Percentiles rank a stretch among this genome's conserved stretches.
These are phyloP conservation scores for Coemansia reversa DNA, from an alignment of 192 early-diverging fungal species.

Conservation along the genomic window DNA sequence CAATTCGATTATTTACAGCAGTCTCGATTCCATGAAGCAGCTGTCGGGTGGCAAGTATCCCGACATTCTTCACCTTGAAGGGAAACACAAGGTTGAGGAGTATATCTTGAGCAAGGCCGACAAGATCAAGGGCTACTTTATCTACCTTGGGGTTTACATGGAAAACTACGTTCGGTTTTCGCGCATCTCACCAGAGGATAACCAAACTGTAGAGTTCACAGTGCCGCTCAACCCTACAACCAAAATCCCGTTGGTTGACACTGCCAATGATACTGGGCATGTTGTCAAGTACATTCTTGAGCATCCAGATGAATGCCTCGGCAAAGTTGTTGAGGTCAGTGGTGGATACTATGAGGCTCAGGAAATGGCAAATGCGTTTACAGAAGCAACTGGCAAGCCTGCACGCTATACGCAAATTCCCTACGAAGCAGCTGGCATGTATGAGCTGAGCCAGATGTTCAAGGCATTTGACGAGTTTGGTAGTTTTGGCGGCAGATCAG, in stretches of 20 bases:
- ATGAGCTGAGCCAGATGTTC: constrained; percentile 29
- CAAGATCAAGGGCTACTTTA: constrained; percentile 19
- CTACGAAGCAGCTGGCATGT: constrained; percentile 1
- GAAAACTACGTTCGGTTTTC: constrained; percentile 31
- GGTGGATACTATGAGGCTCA: constrained; percentile 33
- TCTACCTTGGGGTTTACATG: constrained; percentile 38
- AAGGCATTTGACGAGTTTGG: constrained; percentile 32
- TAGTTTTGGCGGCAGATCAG: constrained; percentile 23
- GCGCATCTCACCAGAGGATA: constrained; percentile 35
- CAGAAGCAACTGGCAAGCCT: constrained; percentile 34
- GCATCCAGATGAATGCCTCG: constrained; percentile 27
- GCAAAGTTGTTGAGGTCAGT: constrained; percentile 14
- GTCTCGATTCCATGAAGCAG: constrained; percentile 26
- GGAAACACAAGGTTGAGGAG: constrained; percentile 35
- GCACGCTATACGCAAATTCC: constrained; percentile 32
- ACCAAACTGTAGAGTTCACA: constrained; percentile 32
- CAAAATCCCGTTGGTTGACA: constrained; percentile 35
- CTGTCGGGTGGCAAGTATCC: constrained; percentile 28
- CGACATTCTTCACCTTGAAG: constrained; percentile 32
- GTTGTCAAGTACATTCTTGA: constrained; percentile 39
- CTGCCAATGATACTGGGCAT: constrained; percentile 29
- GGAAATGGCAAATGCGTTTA: constrained; percentile 41
- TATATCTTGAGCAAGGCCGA: constrained; percentile 30
- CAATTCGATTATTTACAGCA: constrained; percentile 26
- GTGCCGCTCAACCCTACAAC: constrained; percentile 21